Conservation (phyloP, 2,329 filamentous ascomycete genomes). For the Exophiala mesophila region DNA sequence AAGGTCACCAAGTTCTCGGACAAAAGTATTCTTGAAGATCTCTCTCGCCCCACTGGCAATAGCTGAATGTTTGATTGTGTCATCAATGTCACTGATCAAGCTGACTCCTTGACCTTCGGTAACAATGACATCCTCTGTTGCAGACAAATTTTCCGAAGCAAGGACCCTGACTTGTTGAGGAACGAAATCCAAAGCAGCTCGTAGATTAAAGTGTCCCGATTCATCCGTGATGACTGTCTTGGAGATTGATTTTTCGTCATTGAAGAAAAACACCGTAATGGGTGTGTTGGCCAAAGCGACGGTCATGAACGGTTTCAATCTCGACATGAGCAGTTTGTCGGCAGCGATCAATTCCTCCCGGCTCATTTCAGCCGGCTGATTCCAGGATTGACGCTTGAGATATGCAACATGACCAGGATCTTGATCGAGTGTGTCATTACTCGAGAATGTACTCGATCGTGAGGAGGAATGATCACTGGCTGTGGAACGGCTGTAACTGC, state of each 20-base stretch:
- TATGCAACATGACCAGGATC: slow-evolving; percentile 34
- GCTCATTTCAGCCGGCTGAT: slow-evolving; percentile 58
- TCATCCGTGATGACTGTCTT: slow-evolving; percentile 81
- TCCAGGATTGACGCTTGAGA: slow-evolving; percentile 47
- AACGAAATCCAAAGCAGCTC: slow-evolving; percentile 79
- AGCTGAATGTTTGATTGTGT: slow-evolving; percentile 93
- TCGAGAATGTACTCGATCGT: slow-evolving; percentile 1
- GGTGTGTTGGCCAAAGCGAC: slow-evolving; percentile 71
- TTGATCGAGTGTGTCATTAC: slow-evolving; percentile 24
- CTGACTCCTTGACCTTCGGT: slow-evolving; percentile 78
- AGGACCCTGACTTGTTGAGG: slow-evolving; percentile 85
- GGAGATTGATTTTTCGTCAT: slow-evolving; percentile 74
- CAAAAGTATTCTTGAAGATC: slow-evolving; percentile 94
- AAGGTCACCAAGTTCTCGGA: slow-evolving; percentile 75
- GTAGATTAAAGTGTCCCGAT: slow-evolving; percentile 77
- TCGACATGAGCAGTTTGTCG: slow-evolving; percentile 81
- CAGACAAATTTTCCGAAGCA: slow-evolving; percentile 78
- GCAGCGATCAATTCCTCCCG: slow-evolving; percentile 71
- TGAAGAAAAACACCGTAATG: slow-evolving; percentile 93
- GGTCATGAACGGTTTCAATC: slow-evolving; percentile 84
- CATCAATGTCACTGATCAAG: slow-evolving; percentile 94
- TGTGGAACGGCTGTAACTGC: slow-evolving; percentile 52
- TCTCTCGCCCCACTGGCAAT: slow-evolving; percentile 83
- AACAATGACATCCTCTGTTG: slow-evolving; percentile 70
- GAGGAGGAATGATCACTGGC: slow-evolving; percentile 25